Evolutionary conservation across 768 basidiomycete genomes (phyloP).

Genomic region (Serendipita sp.): DNA sequence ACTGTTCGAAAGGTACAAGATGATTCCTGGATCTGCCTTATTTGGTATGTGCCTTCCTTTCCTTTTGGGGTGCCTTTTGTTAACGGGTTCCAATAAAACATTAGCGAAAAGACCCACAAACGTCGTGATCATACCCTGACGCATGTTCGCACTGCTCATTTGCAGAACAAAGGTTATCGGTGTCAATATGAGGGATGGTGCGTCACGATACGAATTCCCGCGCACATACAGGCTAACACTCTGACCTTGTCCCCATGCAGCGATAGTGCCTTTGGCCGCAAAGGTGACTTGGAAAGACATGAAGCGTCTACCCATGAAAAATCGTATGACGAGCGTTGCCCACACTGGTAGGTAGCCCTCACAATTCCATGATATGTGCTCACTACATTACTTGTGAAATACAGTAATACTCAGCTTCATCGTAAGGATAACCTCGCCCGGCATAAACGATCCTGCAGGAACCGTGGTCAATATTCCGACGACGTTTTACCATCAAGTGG

Average conservation of each 20-base stretch:
- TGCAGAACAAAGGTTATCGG: neutral
- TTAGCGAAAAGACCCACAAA: neutral
- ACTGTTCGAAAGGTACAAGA: neutral
- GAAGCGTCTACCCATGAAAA: neutral
- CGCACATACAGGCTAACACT: neutral
- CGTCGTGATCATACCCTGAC: slow-evolving; percentile 4
- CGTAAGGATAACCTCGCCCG: slow-evolving; percentile 1
- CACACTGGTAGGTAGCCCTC: neutral
- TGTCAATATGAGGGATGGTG: neutral
- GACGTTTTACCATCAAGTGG: neutral
- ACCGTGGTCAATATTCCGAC: no score
- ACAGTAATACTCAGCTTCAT: slow-evolving; percentile 2
- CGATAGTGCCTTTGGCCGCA: neutral
- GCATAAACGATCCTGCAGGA: neutral
- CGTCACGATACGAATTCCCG: neutral
- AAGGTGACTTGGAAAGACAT: slow-evolving; percentile 5
- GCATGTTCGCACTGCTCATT: neutral
- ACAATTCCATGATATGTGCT: neutral
- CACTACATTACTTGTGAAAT: neutral
- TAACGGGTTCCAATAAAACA: neutral
- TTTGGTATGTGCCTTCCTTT: neutral
- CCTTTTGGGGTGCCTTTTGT: neutral
- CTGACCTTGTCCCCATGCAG: neutral
- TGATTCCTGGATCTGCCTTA: neutral
- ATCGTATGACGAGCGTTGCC: neutral